phyloP scores from a whole-genome alignment of 2,329 filamentous ascomycete species.

The Penicillium capsulatum region DNA sequence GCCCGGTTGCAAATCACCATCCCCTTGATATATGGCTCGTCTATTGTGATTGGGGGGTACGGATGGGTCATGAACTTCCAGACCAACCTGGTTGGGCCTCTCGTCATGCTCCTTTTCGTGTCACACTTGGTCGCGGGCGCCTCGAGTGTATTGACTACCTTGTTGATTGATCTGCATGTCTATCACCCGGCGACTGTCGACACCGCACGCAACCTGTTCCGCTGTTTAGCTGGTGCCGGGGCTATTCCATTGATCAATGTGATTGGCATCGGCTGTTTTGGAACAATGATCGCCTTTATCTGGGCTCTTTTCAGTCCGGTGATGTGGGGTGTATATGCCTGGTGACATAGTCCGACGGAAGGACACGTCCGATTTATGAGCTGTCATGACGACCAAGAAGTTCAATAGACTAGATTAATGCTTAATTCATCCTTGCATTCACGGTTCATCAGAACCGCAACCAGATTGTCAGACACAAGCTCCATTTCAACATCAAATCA shows the following conservation, averaged over 20 bases:
- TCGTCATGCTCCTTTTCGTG: constrained; percentile 34
- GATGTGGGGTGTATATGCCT: constrained; percentile 3
- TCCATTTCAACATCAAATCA: too few species aligned
- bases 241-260: constrained; percentile 19
- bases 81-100: constrained; percentile 29
- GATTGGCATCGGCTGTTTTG: constrained; percentile 21
- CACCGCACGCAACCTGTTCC: constrained; percentile 22
- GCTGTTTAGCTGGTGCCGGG: constrained; percentile 24
- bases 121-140: constrained; percentile 31
- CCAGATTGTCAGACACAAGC: too few species aligned
- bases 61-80: constrained; percentile 38
- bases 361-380: too few species aligned
- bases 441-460: too few species aligned
- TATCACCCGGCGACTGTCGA: constrained; percentile 20
- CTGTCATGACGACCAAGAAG: too few species aligned
- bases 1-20: constrained; percentile 34
- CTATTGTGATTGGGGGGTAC: constrained; percentile 30
- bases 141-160: constrained; percentile 42
- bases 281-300: constrained; percentile 3
- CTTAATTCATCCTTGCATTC: too few species aligned
- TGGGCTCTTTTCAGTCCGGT: constrained; percentile 3
- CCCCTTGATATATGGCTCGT: constrained; percentile 27
- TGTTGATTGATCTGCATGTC: constrained; percentile 42
- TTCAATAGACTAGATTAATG: too few species aligned
- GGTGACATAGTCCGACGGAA: too few species aligned